Evolutionary conservation across 2,329 filamentous ascomycete genomes (phyloP).

Genomic region (Penicillium sp.): DNA sequence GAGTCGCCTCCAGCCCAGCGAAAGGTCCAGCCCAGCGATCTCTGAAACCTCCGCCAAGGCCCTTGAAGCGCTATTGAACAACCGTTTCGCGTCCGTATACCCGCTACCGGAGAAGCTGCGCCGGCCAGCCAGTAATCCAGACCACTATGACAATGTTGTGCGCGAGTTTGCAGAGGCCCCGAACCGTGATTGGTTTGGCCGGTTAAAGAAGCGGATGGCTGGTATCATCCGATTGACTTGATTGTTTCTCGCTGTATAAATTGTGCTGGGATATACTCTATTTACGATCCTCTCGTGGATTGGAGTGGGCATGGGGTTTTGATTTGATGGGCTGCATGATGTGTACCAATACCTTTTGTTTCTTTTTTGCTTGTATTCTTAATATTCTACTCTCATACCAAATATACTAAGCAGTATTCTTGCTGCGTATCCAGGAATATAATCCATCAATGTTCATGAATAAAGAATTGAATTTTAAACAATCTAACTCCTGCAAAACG

Average conservation of each 20-base stretch:
- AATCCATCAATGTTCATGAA: not conserved
- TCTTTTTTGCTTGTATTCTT: conserved; percentile 13
- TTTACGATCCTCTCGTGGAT: conserved; percentile 1
- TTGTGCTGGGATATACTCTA: not conserved
- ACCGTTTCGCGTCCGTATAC: conserved; percentile 57
- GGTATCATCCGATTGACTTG: conserved; percentile 51
- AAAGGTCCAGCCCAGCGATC: conserved; percentile 22
- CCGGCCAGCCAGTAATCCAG: conserved; percentile 53
- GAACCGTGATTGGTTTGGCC: conserved; percentile 48
- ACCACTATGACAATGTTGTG: conserved; percentile 55
- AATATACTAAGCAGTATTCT: not conserved
- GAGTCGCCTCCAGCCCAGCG: conserved; percentile 28
- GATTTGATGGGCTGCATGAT: conserved; percentile 18
- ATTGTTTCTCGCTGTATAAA: conserved; percentile 47
- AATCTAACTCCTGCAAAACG: conserved; percentile 15
- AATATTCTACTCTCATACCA: conserved; percentile 12
- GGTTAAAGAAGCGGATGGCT: conserved; percentile 49
- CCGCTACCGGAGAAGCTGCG: conserved; percentile 51
- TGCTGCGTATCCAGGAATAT: not conserved
- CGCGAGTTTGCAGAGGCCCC: conserved; percentile 58
- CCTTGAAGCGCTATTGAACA: conserved; percentile 61
- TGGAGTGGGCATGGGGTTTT: conserved; percentile 9
- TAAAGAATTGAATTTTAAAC: conserved; percentile 1
- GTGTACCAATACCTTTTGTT: conserved; percentile 20
- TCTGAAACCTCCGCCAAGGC: conserved; percentile 54